Base-by-base conservation (phyloP, 768 basidiomycete species). In the Scleroderma citrinum region DNA sequence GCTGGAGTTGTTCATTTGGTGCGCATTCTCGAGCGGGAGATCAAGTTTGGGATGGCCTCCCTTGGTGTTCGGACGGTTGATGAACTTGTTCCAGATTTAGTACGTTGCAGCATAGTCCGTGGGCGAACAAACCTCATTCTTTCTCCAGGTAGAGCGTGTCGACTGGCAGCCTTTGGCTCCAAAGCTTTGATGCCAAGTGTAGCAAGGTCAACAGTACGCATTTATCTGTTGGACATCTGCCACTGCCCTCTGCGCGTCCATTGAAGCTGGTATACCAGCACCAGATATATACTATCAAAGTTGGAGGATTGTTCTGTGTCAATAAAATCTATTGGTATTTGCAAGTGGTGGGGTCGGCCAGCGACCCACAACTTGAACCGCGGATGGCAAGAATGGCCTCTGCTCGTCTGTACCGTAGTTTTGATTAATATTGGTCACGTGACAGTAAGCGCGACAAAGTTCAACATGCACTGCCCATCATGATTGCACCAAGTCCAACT, bases 71-170 rank as follows among this genome's bases (percentile, higher is more conserved):
- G 74, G 39, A 77, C 68, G 35, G 62, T 93, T 1, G 66, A 73
- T 4, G 81, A 91, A 46, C 71, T 95, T 32, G 76, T 69, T 26
- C 87, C 90, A 1, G 83, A 86, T 57, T 77, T 92, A 81, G 88
- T 87, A 60, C 49, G 77, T 12, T 4, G 13, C 37, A 3, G 12
- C 35, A 26, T 38, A n/a, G 39, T 19, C 11, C 30, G 38, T 54
- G 32, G 14, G 43, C 48, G 34, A 26, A 46, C 48, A 48, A 54
- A 24, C 24, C 19, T 29, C 13, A 24, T 38, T 26, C 45, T 55
- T n/a, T n/a, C n/a, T 12, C 36, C 23, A 84, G 82, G 67, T 84
- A 32, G 81, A 82, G 58, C 76, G 83, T 7, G 77, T 83, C 31
- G 76, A 82, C 58, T 89, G 85, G 84, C 76, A 85, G 52, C 76